Conservation (phyloP, 176 grass and related monocot genomes). For the Puya raimondii region DNA sequence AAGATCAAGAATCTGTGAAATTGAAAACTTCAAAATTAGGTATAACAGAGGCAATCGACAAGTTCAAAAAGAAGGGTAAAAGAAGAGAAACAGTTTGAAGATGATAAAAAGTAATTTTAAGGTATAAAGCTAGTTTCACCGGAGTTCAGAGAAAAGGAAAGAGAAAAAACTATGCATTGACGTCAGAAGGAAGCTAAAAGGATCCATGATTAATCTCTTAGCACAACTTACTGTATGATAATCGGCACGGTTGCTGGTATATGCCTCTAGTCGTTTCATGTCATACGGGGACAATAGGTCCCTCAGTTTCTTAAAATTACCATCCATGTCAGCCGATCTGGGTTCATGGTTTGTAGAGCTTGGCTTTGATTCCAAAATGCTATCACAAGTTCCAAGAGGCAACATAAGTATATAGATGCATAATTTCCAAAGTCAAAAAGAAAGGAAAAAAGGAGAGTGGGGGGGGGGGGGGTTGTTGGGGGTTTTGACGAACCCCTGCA, state of each 20-base stretch:
- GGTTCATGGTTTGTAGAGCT: slow-evolving; percentile 48
- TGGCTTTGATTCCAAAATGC: slow-evolving; percentile 76
- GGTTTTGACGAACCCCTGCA: no score
- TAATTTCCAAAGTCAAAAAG: background rate
- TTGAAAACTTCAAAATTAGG: background rate
- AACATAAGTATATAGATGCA: slow-evolving; percentile 23
- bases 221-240: slow-evolving; percentile 75
- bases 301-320: slow-evolving; percentile 28
- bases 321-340: slow-evolving; percentile 19
- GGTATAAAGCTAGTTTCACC: background rate
- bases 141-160: background rate
- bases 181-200: background rate
- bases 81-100: background rate
- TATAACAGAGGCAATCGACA: background rate
- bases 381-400: slow-evolving; percentile 29
- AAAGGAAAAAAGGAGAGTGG: no score
- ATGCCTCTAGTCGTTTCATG: slow-evolving; percentile 90
- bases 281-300: slow-evolving; percentile 69
- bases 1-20: slow-evolving; percentile 86
- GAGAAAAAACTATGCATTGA: background rate
- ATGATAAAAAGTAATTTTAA: no score
- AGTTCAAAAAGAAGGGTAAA: background rate
- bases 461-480: no score
- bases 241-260: slow-evolving; percentile 87
- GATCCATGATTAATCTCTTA: slow-evolving; percentile 6